phyloP scores from a whole-genome alignment of 148 eudicot species.

The Nyssa sinensis region DNA sequence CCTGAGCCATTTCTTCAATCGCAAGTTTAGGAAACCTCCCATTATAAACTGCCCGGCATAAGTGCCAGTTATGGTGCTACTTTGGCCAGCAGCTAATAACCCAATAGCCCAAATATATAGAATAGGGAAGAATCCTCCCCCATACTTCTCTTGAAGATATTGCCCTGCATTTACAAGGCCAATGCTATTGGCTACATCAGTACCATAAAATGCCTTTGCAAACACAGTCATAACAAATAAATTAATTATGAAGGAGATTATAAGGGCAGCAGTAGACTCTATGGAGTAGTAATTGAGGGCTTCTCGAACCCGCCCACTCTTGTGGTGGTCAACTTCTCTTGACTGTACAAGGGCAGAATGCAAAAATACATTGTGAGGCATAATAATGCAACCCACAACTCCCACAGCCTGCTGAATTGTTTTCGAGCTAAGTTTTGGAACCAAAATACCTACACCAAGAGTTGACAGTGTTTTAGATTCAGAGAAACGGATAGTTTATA shows the following conservation, averaged over 20 bases:
- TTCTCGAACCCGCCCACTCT: slow-evolving; percentile 73
- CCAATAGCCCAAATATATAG: slow-evolving; percentile 94
- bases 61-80: slow-evolving; percentile 97
- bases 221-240: slow-evolving; percentile 89
- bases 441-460: slow-evolving; percentile 54
- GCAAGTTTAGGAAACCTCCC: slow-evolving; percentile 87
- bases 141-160: slow-evolving; percentile 79
- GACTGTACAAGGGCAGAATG: slow-evolving; percentile 98
- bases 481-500: neutral
- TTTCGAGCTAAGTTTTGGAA: slow-evolving; percentile 86
- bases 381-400: slow-evolving; percentile 94
- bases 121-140: slow-evolving; percentile 82
- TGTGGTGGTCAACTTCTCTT: slow-evolving; percentile 68
- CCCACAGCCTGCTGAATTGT: slow-evolving; percentile 97
- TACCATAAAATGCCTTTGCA: slow-evolving; percentile 91
- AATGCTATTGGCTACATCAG: slow-evolving; percentile 63
- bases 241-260: slow-evolving; percentile 79
- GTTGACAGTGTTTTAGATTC: neutral
- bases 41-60: slow-evolving; percentile 98
- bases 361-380: slow-evolving; percentile 97
- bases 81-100: slow-evolving; percentile 94
- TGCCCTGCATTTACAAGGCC: slow-evolving; percentile 93
- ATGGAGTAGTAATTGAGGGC: slow-evolving; percentile 88
- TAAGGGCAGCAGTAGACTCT: slow-evolving; percentile 75
- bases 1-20: slow-evolving; percentile 88